A percentile compares a stretch with the other conserved stretches of the same genome.
Conservation (phyloP, 1,139 yeast genomes). For the Geotrichum citri-aurantii region DNA sequence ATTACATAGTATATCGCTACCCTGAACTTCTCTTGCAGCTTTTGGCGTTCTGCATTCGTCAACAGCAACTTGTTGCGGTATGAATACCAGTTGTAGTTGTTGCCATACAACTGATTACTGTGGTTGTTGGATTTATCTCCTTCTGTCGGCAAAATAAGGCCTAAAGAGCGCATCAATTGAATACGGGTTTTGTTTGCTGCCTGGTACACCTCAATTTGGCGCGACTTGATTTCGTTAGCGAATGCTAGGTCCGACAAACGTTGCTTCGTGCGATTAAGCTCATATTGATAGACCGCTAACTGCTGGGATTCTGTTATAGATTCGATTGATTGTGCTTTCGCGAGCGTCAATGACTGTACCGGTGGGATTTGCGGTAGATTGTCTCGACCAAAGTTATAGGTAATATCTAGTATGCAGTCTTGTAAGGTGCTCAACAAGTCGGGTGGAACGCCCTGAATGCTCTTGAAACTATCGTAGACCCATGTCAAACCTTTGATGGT, state of each 20-base stretch:
- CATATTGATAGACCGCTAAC: slow-evolving; percentile 13
- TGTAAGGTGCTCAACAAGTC: slow-evolving; percentile 10
- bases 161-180: slow-evolving; percentile 9
- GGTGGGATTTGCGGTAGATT: not conserved
- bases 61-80: not conserved
- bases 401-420: not conserved
- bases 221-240: not conserved
- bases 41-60: not conserved
- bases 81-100: not conserved
- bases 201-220: slow-evolving; percentile 11
- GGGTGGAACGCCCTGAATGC: slow-evolving; percentile 5
- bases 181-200: slow-evolving; percentile 7
- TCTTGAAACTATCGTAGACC: slow-evolving; percentile 10
- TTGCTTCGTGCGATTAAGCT: slow-evolving; percentile 7
- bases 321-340: not conserved
- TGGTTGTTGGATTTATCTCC: not conserved
- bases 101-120: not conserved
- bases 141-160: slow-evolving; percentile 4
- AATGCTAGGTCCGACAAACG: slow-evolving; percentile 7
- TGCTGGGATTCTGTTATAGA: slow-evolving; percentile 12
- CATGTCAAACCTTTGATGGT: slow-evolving; percentile 1
- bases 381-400: not conserved
- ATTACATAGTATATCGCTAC: slow-evolving; percentile 9
- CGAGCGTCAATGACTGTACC: not conserved
- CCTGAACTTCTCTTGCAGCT: slow-evolving; percentile 1